phyloP scores from a whole-genome alignment of 495 filamentous ascomycete genomes.

The Aspergillus heteromorphus region DNA sequence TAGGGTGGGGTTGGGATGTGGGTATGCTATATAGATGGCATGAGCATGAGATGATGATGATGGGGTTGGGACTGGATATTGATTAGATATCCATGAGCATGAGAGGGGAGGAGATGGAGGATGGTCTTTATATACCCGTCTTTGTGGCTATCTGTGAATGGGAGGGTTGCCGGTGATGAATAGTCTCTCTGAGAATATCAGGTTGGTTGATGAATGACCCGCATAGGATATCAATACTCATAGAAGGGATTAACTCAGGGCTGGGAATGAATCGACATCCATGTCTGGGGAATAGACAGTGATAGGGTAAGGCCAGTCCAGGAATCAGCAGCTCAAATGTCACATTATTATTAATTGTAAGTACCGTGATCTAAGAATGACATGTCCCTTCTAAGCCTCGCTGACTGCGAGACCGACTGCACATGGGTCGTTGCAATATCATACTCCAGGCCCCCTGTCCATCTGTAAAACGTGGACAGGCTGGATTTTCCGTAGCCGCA shows the following conservation, averaged over 20 bases:
- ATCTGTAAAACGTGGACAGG: not conserved
- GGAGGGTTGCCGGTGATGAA: no score
- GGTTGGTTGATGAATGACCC: no score
- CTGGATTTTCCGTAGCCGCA: not conserved
- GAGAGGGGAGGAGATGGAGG: no score
- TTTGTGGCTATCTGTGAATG: no score
- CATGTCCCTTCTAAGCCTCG: constrained; percentile 9
- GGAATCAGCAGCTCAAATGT: not conserved
- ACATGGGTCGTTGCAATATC: constrained; percentile 14
- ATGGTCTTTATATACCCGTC: no score
- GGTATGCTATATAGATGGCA: no score
- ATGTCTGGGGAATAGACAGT: not conserved
- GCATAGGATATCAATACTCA: no score
- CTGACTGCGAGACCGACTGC: not conserved
- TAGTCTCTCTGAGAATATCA: no score
- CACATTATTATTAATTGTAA: constrained; percentile 24
- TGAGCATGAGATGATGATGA: no score
- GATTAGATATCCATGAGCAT: no score
- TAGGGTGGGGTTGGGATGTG: no score
- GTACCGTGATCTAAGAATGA: constrained; percentile 17
- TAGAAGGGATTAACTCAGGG: not conserved
- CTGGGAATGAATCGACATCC: not conserved
- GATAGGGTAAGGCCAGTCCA: not conserved
- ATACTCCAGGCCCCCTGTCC: constrained; percentile 9
- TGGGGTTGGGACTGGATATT: no score